Evolutionary conservation across 2,329 filamentous ascomycete species (phyloP), one percentile per base, ranked within the genome.

Genomic region (Sporothrix euskadiensis): DNA sequence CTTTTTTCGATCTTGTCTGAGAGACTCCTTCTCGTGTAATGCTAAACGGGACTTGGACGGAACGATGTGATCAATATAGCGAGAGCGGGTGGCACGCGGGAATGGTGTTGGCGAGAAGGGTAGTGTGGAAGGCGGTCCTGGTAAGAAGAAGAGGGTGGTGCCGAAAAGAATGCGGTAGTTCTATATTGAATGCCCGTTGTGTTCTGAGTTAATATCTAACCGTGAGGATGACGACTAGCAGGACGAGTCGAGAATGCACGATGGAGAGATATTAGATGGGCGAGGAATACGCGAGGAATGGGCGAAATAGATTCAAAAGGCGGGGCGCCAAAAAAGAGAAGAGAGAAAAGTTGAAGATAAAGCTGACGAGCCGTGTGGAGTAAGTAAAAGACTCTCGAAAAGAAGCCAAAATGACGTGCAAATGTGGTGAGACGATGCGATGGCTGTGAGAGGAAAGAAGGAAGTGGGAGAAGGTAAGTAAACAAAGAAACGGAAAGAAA

Each of bases 401-500:
- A 47, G 54, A 59, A 22, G 68, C 68, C 35, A 47, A 59, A 70
- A 52, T 57, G 19, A 44, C 7, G 5, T 59, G 52, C 9, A 61
- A 61, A 49, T 2, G 19, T 59, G 44, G 39, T 30, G 14, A 9
- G 22, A 47, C 69, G 39, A 57, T 57, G 35, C 6, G 49, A 47
- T 70, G 49, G n/a, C 68, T 16, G 9, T 44, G 26, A 30, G 39
- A 26, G 39, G 56, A 10, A 61, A 61, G 57, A 61, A 12, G n/a
- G 9, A 12, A 41, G 61, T 47, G 22, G 39, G 39, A 70, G 35
- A 70, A 70, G 26, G 41, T 26, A 63, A 63, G 52, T 32, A 70
- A 73, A 54, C 56, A 56, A 39, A 65, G 41, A 65, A 73, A 39
- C 19, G 47, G 49, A 71, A 73, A 65, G 22, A 52, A 41, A 35